phyloP scores from a whole-genome alignment of 441 rosid genomes.

The Adansonia grandidieri region DNA sequence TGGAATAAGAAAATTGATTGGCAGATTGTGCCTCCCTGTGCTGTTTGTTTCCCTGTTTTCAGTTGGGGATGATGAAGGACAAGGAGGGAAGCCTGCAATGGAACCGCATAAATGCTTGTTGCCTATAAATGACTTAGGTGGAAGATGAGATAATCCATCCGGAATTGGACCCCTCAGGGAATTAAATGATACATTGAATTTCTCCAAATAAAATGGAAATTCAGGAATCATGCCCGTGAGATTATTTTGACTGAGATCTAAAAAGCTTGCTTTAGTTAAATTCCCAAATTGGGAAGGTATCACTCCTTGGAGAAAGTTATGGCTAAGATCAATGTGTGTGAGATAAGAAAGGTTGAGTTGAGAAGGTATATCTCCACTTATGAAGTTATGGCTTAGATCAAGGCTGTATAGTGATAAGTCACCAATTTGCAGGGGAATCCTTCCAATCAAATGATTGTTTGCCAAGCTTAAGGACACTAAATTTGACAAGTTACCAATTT shows the following conservation, averaged over 20 bases:
- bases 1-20: neutral
- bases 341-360: neutral
- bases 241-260: slow-evolving; percentile 5
- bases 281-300: neutral
- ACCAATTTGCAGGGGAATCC: slow-evolving; percentile 8
- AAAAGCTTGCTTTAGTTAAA: neutral
- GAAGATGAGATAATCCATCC: neutral
- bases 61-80: neutral
- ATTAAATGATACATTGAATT: neutral
- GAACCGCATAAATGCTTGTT: neutral
- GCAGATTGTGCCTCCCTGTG: neutral
- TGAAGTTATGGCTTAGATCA: neutral
- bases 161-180: neutral
- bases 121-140: neutral
- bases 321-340: neutral
- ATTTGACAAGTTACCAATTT: neutral
- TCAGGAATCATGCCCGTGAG: neutral
- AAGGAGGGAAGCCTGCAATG: neutral
- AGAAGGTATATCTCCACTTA: neutral
- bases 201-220: neutral
- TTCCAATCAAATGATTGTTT: neutral
- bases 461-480: neutral
- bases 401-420: neutral
- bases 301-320: neutral
- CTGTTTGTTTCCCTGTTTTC: neutral